Conservation (phyloP, 176 grass and related monocot genomes). For the Saccharum spontaneum region DNA sequence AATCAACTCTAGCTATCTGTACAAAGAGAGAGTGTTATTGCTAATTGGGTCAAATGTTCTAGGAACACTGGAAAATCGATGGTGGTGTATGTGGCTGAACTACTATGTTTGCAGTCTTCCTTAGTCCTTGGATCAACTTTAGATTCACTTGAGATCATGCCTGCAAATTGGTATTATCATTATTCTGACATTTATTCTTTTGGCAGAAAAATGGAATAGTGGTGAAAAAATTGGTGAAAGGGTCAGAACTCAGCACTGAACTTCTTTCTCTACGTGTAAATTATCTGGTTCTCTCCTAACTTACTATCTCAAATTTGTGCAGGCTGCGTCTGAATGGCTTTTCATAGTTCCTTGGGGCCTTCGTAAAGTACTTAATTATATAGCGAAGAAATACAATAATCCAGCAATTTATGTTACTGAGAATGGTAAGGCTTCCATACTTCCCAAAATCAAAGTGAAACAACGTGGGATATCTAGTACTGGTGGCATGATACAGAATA, state of each 20-base stretch:
- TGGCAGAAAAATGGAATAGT: constrained; percentile 56
- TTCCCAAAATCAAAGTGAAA: background rate
- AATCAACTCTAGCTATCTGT: background rate
- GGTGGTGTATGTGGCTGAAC: background rate
- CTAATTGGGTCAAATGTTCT: background rate
- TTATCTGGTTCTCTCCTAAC: constrained; percentile 13
- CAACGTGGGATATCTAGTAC: background rate
- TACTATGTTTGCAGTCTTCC: constrained; percentile 5
- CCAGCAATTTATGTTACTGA: constrained; percentile 84
- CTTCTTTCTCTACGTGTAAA: constrained; percentile 1
- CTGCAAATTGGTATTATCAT: constrained; percentile 25
- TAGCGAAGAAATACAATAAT: constrained; percentile 63
- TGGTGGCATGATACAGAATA: background rate
- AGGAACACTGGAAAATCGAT: background rate
- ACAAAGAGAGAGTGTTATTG: background rate
- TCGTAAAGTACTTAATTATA: constrained; percentile 65
- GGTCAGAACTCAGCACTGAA: constrained; percentile 44
- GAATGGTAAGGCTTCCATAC: constrained; percentile 67
- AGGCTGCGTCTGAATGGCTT: constrained; percentile 98
- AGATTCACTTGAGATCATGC: background rate
- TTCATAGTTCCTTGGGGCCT: constrained; percentile 97
- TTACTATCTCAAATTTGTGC: constrained; percentile 40
- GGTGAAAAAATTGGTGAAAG: constrained; percentile 92
- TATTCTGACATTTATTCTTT: constrained; percentile 44
- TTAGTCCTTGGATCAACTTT: background rate